Evolutionary conservation across 176 grass and related monocot species (phyloP), one percentile per base, ranked within the genome.

Genomic region (Otatea glauca): DNA sequence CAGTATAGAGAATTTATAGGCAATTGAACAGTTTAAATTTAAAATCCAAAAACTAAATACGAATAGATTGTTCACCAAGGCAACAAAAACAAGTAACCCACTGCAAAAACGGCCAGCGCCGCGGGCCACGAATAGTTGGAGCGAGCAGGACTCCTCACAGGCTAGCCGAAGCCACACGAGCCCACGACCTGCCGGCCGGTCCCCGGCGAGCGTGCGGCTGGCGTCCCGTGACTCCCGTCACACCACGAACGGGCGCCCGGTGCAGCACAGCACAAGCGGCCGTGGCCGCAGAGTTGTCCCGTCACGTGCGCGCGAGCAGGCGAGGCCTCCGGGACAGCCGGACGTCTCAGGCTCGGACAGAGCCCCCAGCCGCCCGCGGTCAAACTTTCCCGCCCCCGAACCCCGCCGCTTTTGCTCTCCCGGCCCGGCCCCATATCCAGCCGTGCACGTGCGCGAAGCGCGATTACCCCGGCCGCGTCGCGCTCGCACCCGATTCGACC

Each of bases 371-470:
- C 4, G 35, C 86, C 16, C 47, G 41, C 35, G 47, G 83, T 90
- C 88, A 90, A 78, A 43, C 55, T 77, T 86, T 41, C 43, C 61
- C 58, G 80, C 80, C 60, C 38, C 38, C 5, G 42, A 35, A 35
- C 61, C 29, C 60, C 23, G 76, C 58, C 75, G 56, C 39, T 20
- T 45, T 45, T 5, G 45, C 25, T 51, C 14, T 34, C 13, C 23
- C 35, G 13, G 32, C 13, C 23, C 35, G 13, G 32, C 35, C 34
- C 20, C 64, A 16, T n/a, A 4, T 53, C 37, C 37, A 5, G 10
- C 37, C 41, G 56, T 64, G 70, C 88, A 86, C 77, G 83, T 81
- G 71, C 65, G 77, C 63, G 63, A 85, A 77, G 71, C 56, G 77
- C 63, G 63, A 85, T 70, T 55, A 9, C 62, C 48, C 34, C 44